Percentiles rank a stretch among this genome's conserved stretches.
These are phyloP conservation scores for Suillus bovinus DNA, from an alignment of 768 basidiomycete species.

Conservation along the genomic window DNA sequence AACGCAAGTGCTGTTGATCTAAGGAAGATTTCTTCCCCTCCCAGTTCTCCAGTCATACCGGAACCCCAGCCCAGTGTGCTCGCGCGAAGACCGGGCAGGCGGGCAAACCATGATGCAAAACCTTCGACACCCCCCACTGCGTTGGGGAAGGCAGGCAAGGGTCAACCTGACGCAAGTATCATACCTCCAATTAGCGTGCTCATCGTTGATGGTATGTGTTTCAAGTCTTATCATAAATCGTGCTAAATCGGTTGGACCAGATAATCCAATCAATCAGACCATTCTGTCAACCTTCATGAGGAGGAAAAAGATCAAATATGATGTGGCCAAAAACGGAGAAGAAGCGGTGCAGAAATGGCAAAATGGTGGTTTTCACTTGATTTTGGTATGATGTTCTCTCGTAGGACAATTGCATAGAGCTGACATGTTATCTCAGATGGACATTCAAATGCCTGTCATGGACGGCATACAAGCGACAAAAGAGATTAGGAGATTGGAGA, in stretches of 20 bases:
- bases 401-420: constrained; percentile 4
- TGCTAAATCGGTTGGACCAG: constrained; percentile 43
- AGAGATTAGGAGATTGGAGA: constrained; percentile 88
- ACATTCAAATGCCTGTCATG: constrained; percentile 99
- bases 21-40: constrained; percentile 36
- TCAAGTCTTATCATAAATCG: constrained; percentile 3
- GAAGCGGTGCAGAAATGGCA: constrained; percentile 97
- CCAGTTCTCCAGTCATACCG: constrained; percentile 31
- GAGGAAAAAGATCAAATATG: constrained; percentile 93
- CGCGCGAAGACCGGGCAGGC: constrained; percentile 32
- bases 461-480: constrained; percentile 97
- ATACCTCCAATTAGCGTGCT: constrained; percentile 97
- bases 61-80: constrained; percentile 25
- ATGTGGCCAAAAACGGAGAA: constrained; percentile 90
- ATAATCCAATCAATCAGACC: constrained; percentile 98
- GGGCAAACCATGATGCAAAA: constrained; percentile 31
- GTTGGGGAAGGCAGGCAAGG: constrained; percentile 51
- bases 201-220: constrained; percentile 87
- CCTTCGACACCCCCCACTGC: constrained; percentile 27
- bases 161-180: constrained; percentile 61
- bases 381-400: constrained; percentile 65
- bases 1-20: constrained; percentile 29
- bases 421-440: constrained; percentile 71
- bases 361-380: constrained; percentile 91
- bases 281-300: constrained; percentile 97